Base-by-base conservation (phyloP, 441 rosid species). In the Gossypium lobatum region DNA sequence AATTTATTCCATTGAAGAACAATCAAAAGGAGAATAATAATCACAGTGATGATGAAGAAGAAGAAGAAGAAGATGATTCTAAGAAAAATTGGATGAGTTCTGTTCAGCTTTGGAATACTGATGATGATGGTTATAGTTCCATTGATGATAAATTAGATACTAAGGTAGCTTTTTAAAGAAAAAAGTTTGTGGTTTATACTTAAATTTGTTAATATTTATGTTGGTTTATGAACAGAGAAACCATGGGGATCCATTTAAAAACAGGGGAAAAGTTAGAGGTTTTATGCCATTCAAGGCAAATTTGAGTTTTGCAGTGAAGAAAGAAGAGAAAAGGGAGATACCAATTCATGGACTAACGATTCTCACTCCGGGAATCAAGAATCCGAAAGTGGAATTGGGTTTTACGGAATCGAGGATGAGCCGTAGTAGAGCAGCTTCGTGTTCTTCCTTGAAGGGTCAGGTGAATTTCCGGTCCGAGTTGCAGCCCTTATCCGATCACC, bases 1-100 rank as follows among this genome's bases (percentile, higher is more conserved):
- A 89, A 80, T 88, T 91, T 79, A 91, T 93, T 61, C 93, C 97
- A 23, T 68, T 92, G 81, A 83, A 85, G 83, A 80, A 48, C 34
- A 58, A 23, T 80, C 78, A 13, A 75, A 62, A 31, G 48, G 48
- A 63, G 37, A 31, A 31, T 2, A 77, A 28, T 78, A 55, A 54
- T 21, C 46, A 64, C 23, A 54, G 71, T 37, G 71, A 72, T 14
- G 77, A 68, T 21, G 25, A 23, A 23, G 25, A 21, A 21, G 23
- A 21, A 21, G 23, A 21, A 73, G 76, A 64, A 6, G 91, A 89
- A 25, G 73, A 75, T 4, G 91, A 86, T 17, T 67, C 65, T 42
- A 90, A 88, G 88, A 85, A 77, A 77, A 84, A 81, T 53, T 89
- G 94, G 89, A 83, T 86, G 93, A 87, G 91, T 78, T 86, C 91